These are phyloP conservation scores for Malbranchea zuffiana DNA, from an alignment of 2,329 filamentous ascomycete species.

Conservation along the genomic window DNA sequence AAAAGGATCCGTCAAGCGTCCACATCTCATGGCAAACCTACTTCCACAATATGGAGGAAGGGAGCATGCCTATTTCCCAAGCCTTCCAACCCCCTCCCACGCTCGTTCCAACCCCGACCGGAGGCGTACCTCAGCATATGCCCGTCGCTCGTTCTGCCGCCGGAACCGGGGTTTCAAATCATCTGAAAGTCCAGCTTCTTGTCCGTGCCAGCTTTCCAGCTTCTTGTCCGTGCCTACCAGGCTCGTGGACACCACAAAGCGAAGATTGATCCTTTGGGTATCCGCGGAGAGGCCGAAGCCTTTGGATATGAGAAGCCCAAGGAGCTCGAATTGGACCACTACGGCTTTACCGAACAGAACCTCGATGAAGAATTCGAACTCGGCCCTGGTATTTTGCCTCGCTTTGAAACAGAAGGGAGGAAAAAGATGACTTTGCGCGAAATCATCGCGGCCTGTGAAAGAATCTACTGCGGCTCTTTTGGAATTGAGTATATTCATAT, in stretches of 20 bases:
- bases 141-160: conserved; percentile 57
- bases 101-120: conserved; percentile 70
- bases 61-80: conserved; percentile 94
- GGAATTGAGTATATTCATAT: conserved; percentile 99
- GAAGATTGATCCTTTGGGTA: conserved; percentile 90
- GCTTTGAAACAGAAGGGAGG: conserved; percentile 77
- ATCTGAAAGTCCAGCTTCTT: conserved; percentile 94
- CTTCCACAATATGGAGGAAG: conserved; percentile 98
- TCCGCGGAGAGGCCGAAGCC: conserved; percentile 71
- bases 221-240: conserved; percentile 94
- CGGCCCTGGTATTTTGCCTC: conserved; percentile 86
- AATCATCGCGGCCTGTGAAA: conserved; percentile 86
- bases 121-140: conserved; percentile 62
- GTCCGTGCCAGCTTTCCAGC: conserved; percentile 91
- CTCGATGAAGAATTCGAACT: conserved; percentile 84
- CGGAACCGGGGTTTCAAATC: conserved; percentile 80
- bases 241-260: conserved; percentile 97
- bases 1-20: conserved; percentile 80
- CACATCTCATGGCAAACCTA: conserved; percentile 99
- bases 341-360: conserved; percentile 90
- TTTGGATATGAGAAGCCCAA: conserved; percentile 82
- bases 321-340: conserved; percentile 86
- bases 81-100: conserved; percentile 94
- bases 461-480: conserved; percentile 94
- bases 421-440: conserved; percentile 96